Evolutionary conservation across 2,329 filamentous ascomycete genomes (phyloP), one percentile per base, ranked within the genome.

Genomic region (Lasiodiplodia sp.): DNA sequence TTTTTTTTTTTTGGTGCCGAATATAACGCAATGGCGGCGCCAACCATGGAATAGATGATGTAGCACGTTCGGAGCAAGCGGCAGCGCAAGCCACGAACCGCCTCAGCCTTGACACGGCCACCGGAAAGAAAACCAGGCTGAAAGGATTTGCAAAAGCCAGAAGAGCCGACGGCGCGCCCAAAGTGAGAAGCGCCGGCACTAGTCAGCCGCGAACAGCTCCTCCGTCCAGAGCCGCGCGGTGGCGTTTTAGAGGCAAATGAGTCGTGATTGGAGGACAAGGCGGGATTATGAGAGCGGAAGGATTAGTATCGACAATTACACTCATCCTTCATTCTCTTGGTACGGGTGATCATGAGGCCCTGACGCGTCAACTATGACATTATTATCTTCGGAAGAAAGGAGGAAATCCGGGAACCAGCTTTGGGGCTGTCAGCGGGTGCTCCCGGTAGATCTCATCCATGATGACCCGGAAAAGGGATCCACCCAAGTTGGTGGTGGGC

Each of bases 381-480:
- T 16, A 5, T 23, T 11, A 7, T 3, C 28, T n/a, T 12, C 2
- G n/a, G 25, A 63, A 63, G 58, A 47, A 37, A 63, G 44, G 58
- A 14, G 58, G 11, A 7, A 49, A 34, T 23, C 18, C 44, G 58
- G 40, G 40, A 51, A 51, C 58, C 18, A 49, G 38, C n/a, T 38
- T 4, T 16, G 23, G 21, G 40, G 18, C 12, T 63, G 60, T 64
- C 60, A 64, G 31, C 60, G 60, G 60, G 60, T 38, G 60, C 60
- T 64, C 60, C 60, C 60, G 60, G 60, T 38, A 64, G 60, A 64
- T 64, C 60, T 25, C n/a, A 28, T 49, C 11, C 55, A 38, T 14
- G 16, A 47, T 14, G 28, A 63, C 60, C 44, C 57, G 57, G 57
- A 34, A 49, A 62, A 47, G 11, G 57, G n/a, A 21, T 31, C 25